Conservation (phyloP, 345 rosid genomes). For the Alliaria petiolata region DNA sequence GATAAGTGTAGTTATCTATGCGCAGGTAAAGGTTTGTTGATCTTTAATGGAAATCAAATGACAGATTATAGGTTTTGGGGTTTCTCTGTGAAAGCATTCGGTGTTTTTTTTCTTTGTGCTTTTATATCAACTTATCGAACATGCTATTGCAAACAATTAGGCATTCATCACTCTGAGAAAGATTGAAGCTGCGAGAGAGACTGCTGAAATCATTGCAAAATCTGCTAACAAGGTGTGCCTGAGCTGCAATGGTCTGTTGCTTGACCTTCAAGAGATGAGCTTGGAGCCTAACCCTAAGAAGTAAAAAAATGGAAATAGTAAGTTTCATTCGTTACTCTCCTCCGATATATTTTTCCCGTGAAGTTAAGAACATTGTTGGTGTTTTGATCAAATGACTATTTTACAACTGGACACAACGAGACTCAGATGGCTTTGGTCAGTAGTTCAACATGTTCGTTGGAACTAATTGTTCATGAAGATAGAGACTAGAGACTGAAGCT, state of each 20-base stretch:
- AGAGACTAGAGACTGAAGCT: too few relatives aligned
- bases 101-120: not conserved
- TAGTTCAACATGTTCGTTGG: too few relatives aligned
- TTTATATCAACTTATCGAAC: constrained; percentile 84
- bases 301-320: constrained; percentile 14
- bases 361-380: not conserved
- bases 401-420: too few relatives aligned
- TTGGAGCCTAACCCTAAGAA: constrained; percentile 41
- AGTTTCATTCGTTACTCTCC: not conserved
- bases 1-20: constrained; percentile 84
- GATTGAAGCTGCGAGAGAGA: constrained; percentile 92
- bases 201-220: constrained; percentile 62
- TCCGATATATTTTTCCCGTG: not conserved
- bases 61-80: not conserved
- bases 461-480: too few relatives aligned
- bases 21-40: constrained; percentile 42
- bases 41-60: not conserved
- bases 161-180: constrained; percentile 85
- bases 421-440: too few relatives aligned
- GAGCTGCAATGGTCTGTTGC: constrained; percentile 60
- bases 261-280: too few relatives aligned
- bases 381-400: not conserved
- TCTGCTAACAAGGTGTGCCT: constrained; percentile 73
- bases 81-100: not conserved
- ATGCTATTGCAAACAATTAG: constrained; percentile 82